A percentile compares a stretch with the other conserved stretches of the same genome.
Conservation (phyloP, 1,284 basidiomycete species). For the Puccinia polysora region DNA sequence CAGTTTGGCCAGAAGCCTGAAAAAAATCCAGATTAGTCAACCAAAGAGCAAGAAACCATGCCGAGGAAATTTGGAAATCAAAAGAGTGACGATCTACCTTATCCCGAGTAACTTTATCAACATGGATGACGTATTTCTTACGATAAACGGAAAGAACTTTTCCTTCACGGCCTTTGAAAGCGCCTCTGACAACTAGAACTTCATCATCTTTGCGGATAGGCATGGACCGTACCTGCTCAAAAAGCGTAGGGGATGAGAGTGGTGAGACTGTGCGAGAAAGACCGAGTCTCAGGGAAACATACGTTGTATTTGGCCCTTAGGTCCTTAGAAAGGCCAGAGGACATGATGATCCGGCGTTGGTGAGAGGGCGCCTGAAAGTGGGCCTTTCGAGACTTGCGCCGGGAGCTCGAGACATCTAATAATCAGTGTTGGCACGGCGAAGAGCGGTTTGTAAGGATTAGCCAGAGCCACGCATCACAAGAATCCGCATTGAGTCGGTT, state of each 20-base stretch:
- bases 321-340: constrained; percentile 35
- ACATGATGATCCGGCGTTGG: constrained; percentile 39
- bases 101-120: constrained; percentile 95
- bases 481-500: too few relatives aligned
- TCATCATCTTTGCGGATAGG: constrained; percentile 98
- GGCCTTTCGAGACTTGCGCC: constrained; percentile 93
- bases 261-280: not conserved
- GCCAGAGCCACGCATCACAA: too few relatives aligned
- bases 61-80: not conserved
- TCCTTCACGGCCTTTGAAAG: constrained; percentile 86
- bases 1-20: constrained; percentile 73
- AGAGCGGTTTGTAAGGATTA: too few relatives aligned
- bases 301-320: constrained; percentile 34
- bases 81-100: too few relatives aligned
- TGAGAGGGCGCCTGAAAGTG: constrained; percentile 85
- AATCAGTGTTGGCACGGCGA: too few relatives aligned
- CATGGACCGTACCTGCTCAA: constrained; percentile 72
- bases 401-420: constrained; percentile 74
- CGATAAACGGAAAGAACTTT: constrained; percentile 68
- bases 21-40: not conserved
- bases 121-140: constrained; percentile 99
- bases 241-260: not conserved
- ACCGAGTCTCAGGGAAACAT: not conserved
- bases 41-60: not conserved
- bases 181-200: constrained; percentile 74